A percentile compares a stretch with the other conserved stretches of the same genome.
Conservation (phyloP, 2,329 filamentous ascomycete genomes). For the Phyllosticta citriasiana region DNA sequence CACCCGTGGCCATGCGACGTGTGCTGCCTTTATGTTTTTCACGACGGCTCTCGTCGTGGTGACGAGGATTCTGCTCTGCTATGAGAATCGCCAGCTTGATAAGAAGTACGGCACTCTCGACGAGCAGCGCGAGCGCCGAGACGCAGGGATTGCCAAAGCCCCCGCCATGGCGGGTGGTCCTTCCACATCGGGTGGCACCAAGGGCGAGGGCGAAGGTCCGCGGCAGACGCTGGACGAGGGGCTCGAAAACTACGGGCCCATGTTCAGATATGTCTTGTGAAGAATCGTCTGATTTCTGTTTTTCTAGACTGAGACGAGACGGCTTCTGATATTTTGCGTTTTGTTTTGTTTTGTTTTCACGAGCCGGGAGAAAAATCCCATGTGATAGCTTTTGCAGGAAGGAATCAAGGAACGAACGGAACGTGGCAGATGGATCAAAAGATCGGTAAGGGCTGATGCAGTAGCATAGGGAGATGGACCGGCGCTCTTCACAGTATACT, state of each 20-base stretch:
- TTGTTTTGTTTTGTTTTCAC: too few relatives aligned
- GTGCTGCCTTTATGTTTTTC: constrained; percentile 29
- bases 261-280: constrained; percentile 24
- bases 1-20: constrained; percentile 25
- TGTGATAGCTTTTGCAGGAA: too few relatives aligned
- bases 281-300: neutral
- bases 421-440: too few relatives aligned
- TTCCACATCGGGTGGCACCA: constrained; percentile 13
- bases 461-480: too few relatives aligned
- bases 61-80: constrained; percentile 22
- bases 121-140: constrained; percentile 15
- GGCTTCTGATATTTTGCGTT: too few relatives aligned
- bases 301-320: too few relatives aligned
- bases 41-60: constrained; percentile 22
- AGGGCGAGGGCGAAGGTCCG: constrained; percentile 8
- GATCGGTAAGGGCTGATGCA: too few relatives aligned
- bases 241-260: constrained; percentile 26
- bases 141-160: neutral
- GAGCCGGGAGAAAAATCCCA: too few relatives aligned
- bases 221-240: constrained; percentile 14
- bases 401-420: too few relatives aligned
- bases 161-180: constrained; percentile 4
- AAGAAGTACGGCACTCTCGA: constrained; percentile 21
- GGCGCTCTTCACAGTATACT: too few relatives aligned
- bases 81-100: constrained; percentile 29